Evolutionary conservation across 176 grass and related monocot species (phyloP), one percentile per base, ranked within the genome.

Genomic region (Cocos nucifera): DNA sequence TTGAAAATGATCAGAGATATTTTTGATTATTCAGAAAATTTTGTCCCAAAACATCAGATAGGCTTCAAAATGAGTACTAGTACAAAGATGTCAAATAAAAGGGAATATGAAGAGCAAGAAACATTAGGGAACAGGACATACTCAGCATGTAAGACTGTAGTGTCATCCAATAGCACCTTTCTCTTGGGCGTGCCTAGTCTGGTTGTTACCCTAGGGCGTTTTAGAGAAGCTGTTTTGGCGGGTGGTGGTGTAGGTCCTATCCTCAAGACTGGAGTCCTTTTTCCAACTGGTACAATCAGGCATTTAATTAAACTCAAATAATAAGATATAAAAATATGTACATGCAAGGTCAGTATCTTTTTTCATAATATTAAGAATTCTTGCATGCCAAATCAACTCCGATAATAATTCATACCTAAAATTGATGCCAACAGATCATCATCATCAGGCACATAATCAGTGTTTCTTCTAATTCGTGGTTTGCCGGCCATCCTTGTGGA

Each of bases 121-220:
- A 55, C 26, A 77, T 54, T 51, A 54, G 24, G 21, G 30, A 77
- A 56, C 71, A 79, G 67, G 65, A 78, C 88, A 56, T 93, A 98
- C 94, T 98, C 94, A 65, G 94, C 94, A 79, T 98, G 88, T 70
- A 98, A 87, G 64, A 98, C 82, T 82, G 88, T 93, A 62, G 82
- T 82, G 71, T 98, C 94, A 65, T 98, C 94, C 58, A 81, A 59
- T 71, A 83, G 80, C 63, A 86, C 88, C 76, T 92, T 98, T 69
- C 85, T 87, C 79, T 98, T 98, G 4, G 59, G 76, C 25, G 58
- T 80, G 30, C 62, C 53, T 3, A 32, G 67, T 75, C 70, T 98
- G 0, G 81, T 72, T 62, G 70, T 74, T 73, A 92, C 77, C 61
- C 80, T 78, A 23, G 75, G 88, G 29, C 94, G 94, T 73, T 98